phyloP scores from a whole-genome alignment of 2,329 filamentous ascomycete species.

The Aspergillus sp. region DNA sequence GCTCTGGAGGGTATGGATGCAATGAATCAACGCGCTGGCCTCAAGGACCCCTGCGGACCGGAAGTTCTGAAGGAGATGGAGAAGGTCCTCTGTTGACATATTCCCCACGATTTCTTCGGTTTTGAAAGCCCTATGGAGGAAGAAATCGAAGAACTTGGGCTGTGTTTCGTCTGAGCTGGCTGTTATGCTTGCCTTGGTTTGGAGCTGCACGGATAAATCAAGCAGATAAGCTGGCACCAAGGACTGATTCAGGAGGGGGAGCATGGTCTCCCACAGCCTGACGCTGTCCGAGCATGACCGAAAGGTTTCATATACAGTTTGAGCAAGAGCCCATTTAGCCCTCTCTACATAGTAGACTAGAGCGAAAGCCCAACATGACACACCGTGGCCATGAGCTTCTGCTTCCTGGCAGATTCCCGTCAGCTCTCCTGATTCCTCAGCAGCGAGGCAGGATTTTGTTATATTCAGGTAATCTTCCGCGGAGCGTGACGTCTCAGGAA shows the following conservation, averaged over 20 bases:
- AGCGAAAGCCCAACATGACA: conserved; percentile 29
- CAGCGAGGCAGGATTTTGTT: conserved; percentile 44
- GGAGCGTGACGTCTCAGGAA: conserved; percentile 38
- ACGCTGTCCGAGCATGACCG: not conserved
- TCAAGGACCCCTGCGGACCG: conserved; percentile 24
- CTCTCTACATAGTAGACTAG: conserved; percentile 33
- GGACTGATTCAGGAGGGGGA: conserved; percentile 15
- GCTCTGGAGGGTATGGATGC: conserved; percentile 31
- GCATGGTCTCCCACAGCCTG: conserved; percentile 14
- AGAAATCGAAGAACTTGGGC: conserved; percentile 21
- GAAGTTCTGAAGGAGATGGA: conserved; percentile 30
- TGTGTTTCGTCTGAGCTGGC: not conserved
- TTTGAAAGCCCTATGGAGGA: conserved; percentile 28
- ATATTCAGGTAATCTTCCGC: conserved; percentile 47
- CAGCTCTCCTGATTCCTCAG: conserved; percentile 40
- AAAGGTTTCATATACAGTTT: conserved; percentile 29
- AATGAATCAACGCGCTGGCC: conserved; percentile 26
- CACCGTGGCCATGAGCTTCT: conserved; percentile 22
- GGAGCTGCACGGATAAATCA: conserved; percentile 23
- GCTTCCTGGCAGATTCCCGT: conserved; percentile 45
- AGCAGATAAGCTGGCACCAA: conserved; percentile 23
- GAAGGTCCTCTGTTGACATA: conserved; percentile 30
- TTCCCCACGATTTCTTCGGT: conserved; percentile 25
- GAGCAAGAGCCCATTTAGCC: conserved; percentile 32
- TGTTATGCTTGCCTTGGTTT: not conserved